A percentile compares a stretch with the other conserved stretches of the same genome.
Conservation (phyloP, 176 grass and related monocot genomes). For the Aegilops sharonensis region DNA sequence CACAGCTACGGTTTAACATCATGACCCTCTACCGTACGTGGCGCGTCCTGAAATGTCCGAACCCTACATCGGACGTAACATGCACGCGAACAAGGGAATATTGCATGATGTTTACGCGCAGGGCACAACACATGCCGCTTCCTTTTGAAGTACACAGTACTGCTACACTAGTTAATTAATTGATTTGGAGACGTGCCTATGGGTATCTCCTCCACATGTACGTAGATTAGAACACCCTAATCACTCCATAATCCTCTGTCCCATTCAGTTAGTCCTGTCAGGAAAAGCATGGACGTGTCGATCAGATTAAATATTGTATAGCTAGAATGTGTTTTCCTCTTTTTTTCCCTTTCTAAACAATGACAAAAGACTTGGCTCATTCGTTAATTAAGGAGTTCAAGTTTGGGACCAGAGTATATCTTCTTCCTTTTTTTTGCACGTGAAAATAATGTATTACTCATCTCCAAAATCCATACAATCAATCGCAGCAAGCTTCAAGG, state of each 20-base stretch:
- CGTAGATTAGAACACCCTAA: background rate
- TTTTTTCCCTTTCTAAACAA: no score
- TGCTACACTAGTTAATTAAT: background rate
- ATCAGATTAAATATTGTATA: background rate
- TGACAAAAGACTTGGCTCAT: no score
- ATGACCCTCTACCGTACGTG: conserved; percentile 26
- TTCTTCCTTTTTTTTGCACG: no score
- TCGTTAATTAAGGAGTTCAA: no score
- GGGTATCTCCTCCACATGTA: background rate
- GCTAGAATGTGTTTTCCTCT: no score
- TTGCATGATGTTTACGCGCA: conserved; percentile 16
- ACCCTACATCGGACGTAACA: conserved; percentile 16
- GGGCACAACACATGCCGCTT: background rate
- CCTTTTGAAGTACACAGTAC: conserved; percentile 24
- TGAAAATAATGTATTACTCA: no score
- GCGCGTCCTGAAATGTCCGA: conserved; percentile 1
- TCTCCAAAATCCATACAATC: no score
- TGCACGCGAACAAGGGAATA: conserved; percentile 41
- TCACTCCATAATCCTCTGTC: conserved; percentile 29
- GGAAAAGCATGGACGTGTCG: conserved; percentile 32
- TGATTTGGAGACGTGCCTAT: background rate
- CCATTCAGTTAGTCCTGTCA: conserved; percentile 29
- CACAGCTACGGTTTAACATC: conserved; percentile 16
- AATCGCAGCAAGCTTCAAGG: no score
- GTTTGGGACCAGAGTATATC: no score